Base-by-base conservation (phyloP, 352 stramenopile genomes). In the Halophytophthora polymorphica region DNA sequence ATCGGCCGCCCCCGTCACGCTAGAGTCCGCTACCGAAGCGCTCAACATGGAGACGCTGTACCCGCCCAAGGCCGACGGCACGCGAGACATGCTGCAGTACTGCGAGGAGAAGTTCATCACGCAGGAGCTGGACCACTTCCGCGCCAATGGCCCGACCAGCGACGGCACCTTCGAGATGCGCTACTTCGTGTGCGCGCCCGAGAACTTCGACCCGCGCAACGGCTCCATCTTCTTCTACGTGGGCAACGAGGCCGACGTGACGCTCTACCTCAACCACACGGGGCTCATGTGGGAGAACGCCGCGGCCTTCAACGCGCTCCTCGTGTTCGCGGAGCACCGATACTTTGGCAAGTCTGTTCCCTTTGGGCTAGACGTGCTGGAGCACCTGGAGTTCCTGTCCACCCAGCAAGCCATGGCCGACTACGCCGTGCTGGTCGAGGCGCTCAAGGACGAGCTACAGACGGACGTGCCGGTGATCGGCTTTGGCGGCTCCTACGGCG, bases 371-470 rank as follows among this genome's bases (percentile, higher is more conserved):
- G 61, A 81, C 34, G 64, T 78, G 19, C 40, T 73, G 43, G 50
- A 81, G n/a, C 64, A 83, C 57, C 69, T 90, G 64, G 49, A 82
- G 31, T 97, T 85, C 44, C 62, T 95, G 11, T 87, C 79, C 5
- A 85, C 81, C 0, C 76, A 93, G 17, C 93, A 98, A 64, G 64
- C 75, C 17, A 56, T 96, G 2, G 83, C 78, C 0, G 87, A 96
- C 58, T 90, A 80, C 53, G 70, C 76, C 0, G 63, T 74, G 53
- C 53, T 93, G 8, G 57, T 93, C 7, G 44, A 77, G 15, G 19
- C 51, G 14, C 41, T 91, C 17, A 82, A 86, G 50, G 12, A 36
- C 11, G 52, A 82, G 14, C 37, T 71, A 35, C 22, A 67, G 6
- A 61, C 45, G 2, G 63, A 86, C 43, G 63, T 86, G 39, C 70